Base-by-base conservation (phyloP, 495 filamentous ascomycete genomes). In the Rostrohypoxylon terebratum region DNA sequence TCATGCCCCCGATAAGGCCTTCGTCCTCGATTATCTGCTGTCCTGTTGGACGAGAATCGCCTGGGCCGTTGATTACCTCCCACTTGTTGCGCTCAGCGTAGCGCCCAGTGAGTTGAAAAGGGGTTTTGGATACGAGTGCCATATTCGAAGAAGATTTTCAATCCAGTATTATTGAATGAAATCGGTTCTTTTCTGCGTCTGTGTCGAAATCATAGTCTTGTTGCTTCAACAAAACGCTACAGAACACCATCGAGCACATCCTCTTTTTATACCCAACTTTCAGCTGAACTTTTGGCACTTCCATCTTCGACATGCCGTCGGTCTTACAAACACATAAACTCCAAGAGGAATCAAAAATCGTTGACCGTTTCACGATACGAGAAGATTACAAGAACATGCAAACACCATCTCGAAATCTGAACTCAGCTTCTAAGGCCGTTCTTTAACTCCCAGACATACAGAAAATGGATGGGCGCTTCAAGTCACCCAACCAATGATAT, bases 1-100 rank as follows among this genome's bases (percentile, higher is more conserved):
- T 54, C 23, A 84, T 74, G 57, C 78, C 78, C 60, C 78, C 78
- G 40, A 82, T 68, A 11, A 86, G 68, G 36, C 75, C 66, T 60
- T 84, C 80, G 72, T 87, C 83, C 45, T 81, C 45, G 63, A 87
- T 62, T 53, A 87, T 80, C 57, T 85, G 77, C 25, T 82, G 57
- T 25, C 82, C 83, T 10, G 84, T 85, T 18, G 83, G 84, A 14
- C 84, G 80, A 14, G 79, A 72, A 63, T 87, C 86, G 4, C 83
- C 84, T 7, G 83, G 79, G 13, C 84, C 85, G 14, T 75, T 73
- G 57, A 64, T 34, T 5, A 78, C 78, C 33, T 77, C 77, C 63
- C 62, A 71, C 55, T 71, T 62, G 57, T 48, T 55, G 16, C 11
- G 57, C 38, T 54, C 68, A 11, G 68, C 68, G 7, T 71, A 71